Conservation (phyloP, 148 eudicot species). For the Linanthus parryae region DNA sequence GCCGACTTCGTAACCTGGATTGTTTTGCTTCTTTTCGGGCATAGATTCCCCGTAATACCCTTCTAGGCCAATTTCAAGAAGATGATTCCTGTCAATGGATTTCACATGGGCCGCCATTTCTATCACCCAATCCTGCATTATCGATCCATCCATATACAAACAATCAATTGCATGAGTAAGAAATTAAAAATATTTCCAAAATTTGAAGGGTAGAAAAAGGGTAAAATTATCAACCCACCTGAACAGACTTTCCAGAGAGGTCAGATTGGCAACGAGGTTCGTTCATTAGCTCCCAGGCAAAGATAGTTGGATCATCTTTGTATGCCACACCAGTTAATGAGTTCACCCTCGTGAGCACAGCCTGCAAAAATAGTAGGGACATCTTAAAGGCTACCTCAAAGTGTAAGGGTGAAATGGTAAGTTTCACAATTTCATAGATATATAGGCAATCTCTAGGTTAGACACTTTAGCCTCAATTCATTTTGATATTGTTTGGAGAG, state of each 20-base stretch:
- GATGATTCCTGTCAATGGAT: too few relatives aligned
- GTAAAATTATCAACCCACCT: constrained; percentile 6
- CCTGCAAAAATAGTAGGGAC: constrained; percentile 3
- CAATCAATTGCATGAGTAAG: neutral
- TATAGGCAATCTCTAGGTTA: too few relatives aligned
- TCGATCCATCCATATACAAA: neutral
- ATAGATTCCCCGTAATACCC: constrained; percentile 39
- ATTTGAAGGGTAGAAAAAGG: too few relatives aligned
- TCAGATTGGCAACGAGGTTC: constrained; percentile 38
- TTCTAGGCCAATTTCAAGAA: constrained; percentile 31
- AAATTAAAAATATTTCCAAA: too few relatives aligned
- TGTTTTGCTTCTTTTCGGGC: constrained; percentile 28
- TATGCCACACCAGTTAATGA: constrained; percentile 24
- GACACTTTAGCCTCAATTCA: neutral
- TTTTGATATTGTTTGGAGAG: too few relatives aligned
- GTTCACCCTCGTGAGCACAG: constrained; percentile 25
- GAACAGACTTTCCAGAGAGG: constrained; percentile 23
- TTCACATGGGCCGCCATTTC: constrained; percentile 17
- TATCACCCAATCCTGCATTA: constrained; percentile 18
- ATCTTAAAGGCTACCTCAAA: neutral
- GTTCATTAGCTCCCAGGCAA: constrained; percentile 47
- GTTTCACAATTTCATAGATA: too few relatives aligned
- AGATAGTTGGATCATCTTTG: constrained; percentile 34
- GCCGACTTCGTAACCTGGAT: too few relatives aligned
- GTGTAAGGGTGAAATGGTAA: neutral